Evolutionary conservation across 2,329 filamentous ascomycete species (phyloP).

Genomic region (Aciculosporium take): DNA sequence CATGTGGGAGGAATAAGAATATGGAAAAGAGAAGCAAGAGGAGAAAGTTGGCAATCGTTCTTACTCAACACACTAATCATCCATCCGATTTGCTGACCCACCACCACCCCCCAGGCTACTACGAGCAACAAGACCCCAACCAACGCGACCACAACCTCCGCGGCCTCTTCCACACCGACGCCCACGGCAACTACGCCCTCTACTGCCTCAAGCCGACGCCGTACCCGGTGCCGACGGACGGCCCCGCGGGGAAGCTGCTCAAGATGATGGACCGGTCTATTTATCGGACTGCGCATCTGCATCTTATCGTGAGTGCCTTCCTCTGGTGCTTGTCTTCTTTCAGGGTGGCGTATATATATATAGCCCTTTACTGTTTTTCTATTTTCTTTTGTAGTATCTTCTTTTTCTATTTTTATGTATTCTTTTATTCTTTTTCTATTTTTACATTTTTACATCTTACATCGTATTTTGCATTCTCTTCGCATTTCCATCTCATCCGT

Average conservation of each 20-base stretch:
- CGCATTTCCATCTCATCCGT: too few relatives aligned
- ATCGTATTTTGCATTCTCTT: too few relatives aligned
- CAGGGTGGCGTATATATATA: too few relatives aligned
- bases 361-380: too few relatives aligned
- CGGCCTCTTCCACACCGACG: slow-evolving; percentile 55
- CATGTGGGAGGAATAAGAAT: too few relatives aligned
- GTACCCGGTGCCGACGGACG: slow-evolving; percentile 36
- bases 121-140: slow-evolving; percentile 58
- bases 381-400: background rate
- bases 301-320: slow-evolving; percentile 40
- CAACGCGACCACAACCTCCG: slow-evolving; percentile 63
- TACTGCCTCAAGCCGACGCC: slow-evolving; percentile 47
- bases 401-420: background rate
- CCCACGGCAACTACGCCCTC: slow-evolving; percentile 47
- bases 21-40: background rate
- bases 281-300: slow-evolving; percentile 45
- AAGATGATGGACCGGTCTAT: slow-evolving; percentile 39
- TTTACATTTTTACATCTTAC: too few relatives aligned
- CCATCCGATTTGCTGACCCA: too few relatives aligned
- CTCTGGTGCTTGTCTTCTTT: too few relatives aligned
- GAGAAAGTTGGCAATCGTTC: background rate
- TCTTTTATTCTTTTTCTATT: too few relatives aligned
- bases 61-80: background rate
- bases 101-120: slow-evolving; percentile 34
- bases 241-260: slow-evolving; percentile 39